Evolutionary conservation across 2,329 filamentous ascomycete genomes (phyloP), one percentile per base, ranked within the genome.

Genomic region (Colletotrichum scovillei): DNA sequence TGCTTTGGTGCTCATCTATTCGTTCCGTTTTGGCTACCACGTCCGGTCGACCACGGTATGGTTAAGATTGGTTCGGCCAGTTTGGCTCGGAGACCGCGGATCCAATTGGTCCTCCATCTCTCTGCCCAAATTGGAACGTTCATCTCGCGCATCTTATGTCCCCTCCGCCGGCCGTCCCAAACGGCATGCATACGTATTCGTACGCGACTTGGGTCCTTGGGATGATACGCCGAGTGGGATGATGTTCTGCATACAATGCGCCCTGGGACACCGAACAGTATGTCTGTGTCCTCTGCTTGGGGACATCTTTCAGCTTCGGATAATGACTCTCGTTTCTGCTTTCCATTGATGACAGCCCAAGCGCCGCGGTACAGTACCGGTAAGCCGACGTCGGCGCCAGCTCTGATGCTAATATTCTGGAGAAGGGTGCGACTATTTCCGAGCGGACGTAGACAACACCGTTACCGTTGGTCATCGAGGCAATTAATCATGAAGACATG

Each of bases 391-490:
- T 49, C 30, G 57, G 30, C 12, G n/a, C 5, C 22, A 49, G 42
- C 7, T n/a, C 16, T 49, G n/a, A 49, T 49, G 8, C 19, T 12
- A 42, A 16, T 16, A 3, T 32, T 42, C 38, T 42, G 9, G 38
- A 42, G 16, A 42, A 49, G 9, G 66, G 32, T 55, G 32, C 32
- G 12, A 63, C 46, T 63, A 46, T 56, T 32, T 53, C 53, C 38
- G 28, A 30, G 52, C 22, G 22, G 38, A 59, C 19, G 53, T 65
- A 52, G 32, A 30, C 38, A 58, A 67, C 35, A 42, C 67, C 63
- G 67, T 69, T 56, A 32, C 66, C 46, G 58, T 57, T 38, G 52
- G 46, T 56, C 22, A 60, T 52, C 53, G 16, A 52, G 52, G n/a
- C 30, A 7, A 63, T 24, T 19, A 12, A 42, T 30, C 11, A 14